A percentile compares a stretch with the other conserved stretches of the same genome.
These are phyloP conservation scores for Hibiscus tridactylites DNA, from an alignment of 345 rosid species.

Conservation along the genomic window DNA sequence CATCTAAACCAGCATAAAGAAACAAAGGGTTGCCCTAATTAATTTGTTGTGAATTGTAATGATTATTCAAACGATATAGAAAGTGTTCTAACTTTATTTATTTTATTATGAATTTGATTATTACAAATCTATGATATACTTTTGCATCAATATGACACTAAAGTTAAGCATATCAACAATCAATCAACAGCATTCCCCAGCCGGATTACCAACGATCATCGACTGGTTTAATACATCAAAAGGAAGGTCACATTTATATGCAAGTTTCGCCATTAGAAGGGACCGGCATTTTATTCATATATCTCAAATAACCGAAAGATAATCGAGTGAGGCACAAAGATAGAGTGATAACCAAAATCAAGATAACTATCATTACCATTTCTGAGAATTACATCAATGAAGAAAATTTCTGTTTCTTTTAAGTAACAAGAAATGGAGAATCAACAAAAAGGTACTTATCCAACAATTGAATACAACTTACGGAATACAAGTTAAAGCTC, in stretches of 20 bases:
- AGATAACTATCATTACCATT: neutral
- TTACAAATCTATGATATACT: neutral
- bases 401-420: neutral
- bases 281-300: neutral
- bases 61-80: neutral
- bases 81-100: neutral
- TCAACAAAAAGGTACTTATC: too few species aligned
- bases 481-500: slow-evolving; percentile 6
- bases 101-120: neutral
- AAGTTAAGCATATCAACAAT: neutral
- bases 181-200: neutral
- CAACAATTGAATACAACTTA: neutral
- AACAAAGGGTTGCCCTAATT: neutral
- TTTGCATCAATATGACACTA: neutral
- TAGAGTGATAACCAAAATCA: neutral
- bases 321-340: neutral
- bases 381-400: neutral
- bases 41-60: neutral
- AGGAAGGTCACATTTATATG: neutral
- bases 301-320: neutral
- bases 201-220: neutral
- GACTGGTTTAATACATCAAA: neutral
- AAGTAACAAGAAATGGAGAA: neutral
- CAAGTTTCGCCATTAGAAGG: neutral
- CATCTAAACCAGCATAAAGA: neutral